phyloP scores from a whole-genome alignment of 2,329 filamentous ascomycete genomes.

The Penicillium sp. region DNA sequence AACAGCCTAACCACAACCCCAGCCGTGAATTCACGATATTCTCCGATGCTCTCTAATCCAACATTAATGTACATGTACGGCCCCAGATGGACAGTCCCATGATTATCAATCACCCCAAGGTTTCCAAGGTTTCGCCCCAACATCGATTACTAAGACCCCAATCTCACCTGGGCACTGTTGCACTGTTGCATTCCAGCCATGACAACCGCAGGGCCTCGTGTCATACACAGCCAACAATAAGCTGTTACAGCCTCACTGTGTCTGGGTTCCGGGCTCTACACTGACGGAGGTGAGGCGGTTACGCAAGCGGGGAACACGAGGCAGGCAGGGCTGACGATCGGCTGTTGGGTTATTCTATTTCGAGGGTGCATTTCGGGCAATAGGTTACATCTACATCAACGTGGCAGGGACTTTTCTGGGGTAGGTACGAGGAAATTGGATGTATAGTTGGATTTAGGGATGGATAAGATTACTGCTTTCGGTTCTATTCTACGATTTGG shows the following conservation, averaged over 20 bases:
- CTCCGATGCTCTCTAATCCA: neutral
- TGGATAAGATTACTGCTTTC: neutral
- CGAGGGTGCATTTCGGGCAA: neutral
- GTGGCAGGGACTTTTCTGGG: neutral
- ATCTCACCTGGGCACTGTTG: neutral
- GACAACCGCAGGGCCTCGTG: neutral
- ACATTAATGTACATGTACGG: neutral
- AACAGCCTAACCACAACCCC: neutral
- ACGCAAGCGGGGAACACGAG: slow-evolving; percentile 8
- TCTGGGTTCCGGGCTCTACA: neutral
- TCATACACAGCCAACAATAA: neutral
- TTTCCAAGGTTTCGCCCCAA: neutral
- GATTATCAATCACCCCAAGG: neutral
- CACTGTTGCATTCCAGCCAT: neutral
- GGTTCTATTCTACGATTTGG: neutral
- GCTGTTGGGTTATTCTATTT: slow-evolving; percentile 3
- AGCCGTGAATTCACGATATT: neutral
- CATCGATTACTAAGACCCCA: neutral
- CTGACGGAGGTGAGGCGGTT: neutral
- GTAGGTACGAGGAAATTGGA: neutral
- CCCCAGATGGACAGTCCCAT: neutral
- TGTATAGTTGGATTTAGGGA: neutral
- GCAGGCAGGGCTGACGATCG: slow-evolving; percentile 8
- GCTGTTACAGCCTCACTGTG: slow-evolving; percentile 4
- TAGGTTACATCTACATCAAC: slow-evolving; percentile 5